phyloP scores from a whole-genome alignment of 441 rosid genomes.

The Lagerstroemia fauriei region DNA sequence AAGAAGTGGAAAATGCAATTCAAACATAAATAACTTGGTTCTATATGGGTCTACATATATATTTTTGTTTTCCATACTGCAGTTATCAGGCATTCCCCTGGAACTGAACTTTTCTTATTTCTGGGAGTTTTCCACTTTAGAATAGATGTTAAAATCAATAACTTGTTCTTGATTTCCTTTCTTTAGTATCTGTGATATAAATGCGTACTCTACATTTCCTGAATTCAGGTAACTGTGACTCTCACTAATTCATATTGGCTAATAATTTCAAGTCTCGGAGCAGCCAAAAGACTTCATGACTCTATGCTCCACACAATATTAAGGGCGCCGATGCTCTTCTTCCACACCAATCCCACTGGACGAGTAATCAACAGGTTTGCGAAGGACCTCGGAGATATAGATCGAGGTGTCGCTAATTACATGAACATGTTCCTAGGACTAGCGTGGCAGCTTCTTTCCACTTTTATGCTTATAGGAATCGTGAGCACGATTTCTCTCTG shows the following conservation, averaged over 20 bases:
- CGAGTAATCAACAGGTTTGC: constrained; percentile 93
- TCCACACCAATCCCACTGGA: constrained; percentile 94
- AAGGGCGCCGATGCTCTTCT: constrained; percentile 97
- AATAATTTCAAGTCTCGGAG: constrained; percentile 78
- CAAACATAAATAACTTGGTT: not conserved
- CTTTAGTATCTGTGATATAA: not conserved
- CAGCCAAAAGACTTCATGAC: constrained; percentile 86
- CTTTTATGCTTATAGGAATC: constrained; percentile 85
- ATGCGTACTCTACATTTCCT: constrained; percentile 6
- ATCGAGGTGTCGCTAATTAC: constrained; percentile 75
- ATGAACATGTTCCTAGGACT: constrained; percentile 82
- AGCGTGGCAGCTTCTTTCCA: constrained; percentile 85
- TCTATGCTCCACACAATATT: constrained; percentile 83
- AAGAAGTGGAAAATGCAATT: not conserved
- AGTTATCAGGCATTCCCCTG: too few species aligned
- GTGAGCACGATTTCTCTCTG: constrained; percentile 96
- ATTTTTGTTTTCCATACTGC: too few species aligned
- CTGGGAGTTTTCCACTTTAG: not conserved
- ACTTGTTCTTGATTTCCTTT: not conserved
- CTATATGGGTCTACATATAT: not conserved
- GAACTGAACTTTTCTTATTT: too few species aligned
- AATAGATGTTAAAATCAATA: not conserved
- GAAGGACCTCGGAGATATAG: constrained; percentile 94
- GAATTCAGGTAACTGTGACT: constrained; percentile 73
- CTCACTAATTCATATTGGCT: constrained; percentile 90